Percentiles rank a stretch among this genome's conserved stretches.
These are phyloP conservation scores for Phialemonium atrogriseum DNA, from an alignment of 2,329 filamentous ascomycete genomes.

Conservation along the genomic window DNA sequence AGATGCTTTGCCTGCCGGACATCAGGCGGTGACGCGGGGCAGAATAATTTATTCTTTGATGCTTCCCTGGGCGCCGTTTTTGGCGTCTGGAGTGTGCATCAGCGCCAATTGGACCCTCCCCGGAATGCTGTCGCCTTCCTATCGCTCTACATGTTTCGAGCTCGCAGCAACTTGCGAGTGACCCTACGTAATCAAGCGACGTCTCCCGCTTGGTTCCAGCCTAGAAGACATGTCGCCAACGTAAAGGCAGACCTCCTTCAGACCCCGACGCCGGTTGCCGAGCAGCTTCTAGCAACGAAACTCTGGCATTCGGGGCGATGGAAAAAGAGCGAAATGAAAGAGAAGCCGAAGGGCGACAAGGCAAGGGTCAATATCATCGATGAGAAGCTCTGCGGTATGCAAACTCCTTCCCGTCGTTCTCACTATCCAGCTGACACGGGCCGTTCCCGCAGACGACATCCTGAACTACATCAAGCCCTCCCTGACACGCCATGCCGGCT, in stretches of 20 bases:
- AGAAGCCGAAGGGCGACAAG: conserved; percentile 20
- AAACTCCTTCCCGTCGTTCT: no score
- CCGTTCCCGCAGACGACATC: no score
- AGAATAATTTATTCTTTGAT: no score
- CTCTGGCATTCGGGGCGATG: conserved; percentile 12
- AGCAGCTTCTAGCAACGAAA: conserved; percentile 9
- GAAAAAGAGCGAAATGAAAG: conserved; percentile 4
- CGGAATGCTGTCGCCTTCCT: no score
- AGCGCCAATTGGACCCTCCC: no score
- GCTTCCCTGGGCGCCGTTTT: no score
- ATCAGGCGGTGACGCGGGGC: no score
- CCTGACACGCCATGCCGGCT: conserved; percentile 62
- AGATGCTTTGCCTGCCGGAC: no score
- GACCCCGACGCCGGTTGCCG: conserved; percentile 9
- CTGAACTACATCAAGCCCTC: conserved; percentile 60
- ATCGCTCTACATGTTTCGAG: conserved; percentile 8
- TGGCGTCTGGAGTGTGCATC: no score
- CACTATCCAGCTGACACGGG: no score
- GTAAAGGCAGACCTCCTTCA: conserved; percentile 1
- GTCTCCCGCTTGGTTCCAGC: no score
- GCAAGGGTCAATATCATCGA: conserved; percentile 44
- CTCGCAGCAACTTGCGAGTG: conserved; percentile 9
- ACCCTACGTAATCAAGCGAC: no score
- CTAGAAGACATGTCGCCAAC: neutral
- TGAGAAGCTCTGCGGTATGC: conserved; percentile 45